Base-by-base conservation (phyloP, 257 asterid species). In the Fraxinus pennsylvanica region DNA sequence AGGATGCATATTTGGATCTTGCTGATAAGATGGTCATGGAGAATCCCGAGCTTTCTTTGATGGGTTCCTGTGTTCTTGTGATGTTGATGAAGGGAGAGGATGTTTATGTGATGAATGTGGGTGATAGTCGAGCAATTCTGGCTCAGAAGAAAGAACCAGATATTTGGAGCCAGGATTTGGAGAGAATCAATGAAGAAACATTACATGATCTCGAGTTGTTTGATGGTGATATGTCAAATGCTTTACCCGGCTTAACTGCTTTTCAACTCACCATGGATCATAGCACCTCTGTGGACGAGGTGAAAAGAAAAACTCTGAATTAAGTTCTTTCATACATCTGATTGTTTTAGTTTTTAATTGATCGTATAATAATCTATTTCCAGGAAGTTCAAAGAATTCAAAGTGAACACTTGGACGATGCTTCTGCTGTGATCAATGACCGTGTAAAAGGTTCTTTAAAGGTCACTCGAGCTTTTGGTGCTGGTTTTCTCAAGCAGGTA, bases 381-480 rank as follows among this genome's bases (percentile, higher is more conserved):
- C 87, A 94, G 99, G 98, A 95, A 86, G 92, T 93, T 81, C 47
- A 78, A 77, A 89, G 98, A 79, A 90, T 95, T 71, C 84, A 74
- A 82, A 82, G 81, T 8, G 99, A 95, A 67, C 99, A 95, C 73
- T 90, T 85, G 0, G 98, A 95, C 73, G 99, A 95, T 88, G 85
- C 90, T 78, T 91, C 77, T 25, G 90, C 98, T 27, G 77, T 95
- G 78, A 72, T 79, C 43, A 91, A 95, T 74, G 97, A 89, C 74
- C 98, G 99, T 0, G 99, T 95, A 10, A 95, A 95, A 87, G 99
- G 99, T 79, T 95, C 97, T 1, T 79, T 95, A 82, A 95, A 91
- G 87, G 98, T 95, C 27, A 95, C 99, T 47, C 87, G 99, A n/a
- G 99, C 99, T 76, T 93, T 95, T 85, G 99, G 99, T 72, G 99